Evolutionary conservation across 352 stramenopile species (phyloP).

Genomic region (Globisporangium nagaii): DNA sequence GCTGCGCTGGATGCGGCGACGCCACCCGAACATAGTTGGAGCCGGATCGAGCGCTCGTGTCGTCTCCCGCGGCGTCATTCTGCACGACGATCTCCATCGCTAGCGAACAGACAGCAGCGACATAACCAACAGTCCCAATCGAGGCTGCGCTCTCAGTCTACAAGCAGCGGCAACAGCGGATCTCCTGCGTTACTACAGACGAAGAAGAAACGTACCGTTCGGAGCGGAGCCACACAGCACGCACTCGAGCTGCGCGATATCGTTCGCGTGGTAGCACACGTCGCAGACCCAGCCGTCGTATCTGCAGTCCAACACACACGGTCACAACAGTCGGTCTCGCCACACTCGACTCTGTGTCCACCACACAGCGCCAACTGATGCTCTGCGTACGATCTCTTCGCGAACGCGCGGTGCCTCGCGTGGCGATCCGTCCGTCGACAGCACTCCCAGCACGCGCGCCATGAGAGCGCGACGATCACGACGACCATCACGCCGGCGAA

Average conservation of each 20-base stretch:
- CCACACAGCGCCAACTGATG: neutral
- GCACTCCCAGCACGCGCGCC: conserved; percentile 46
- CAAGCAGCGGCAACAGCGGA: no score
- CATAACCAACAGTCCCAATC: no score
- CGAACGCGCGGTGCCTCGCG: conserved; percentile 39
- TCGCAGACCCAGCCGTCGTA: conserved; percentile 40
- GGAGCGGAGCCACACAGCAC: conserved; percentile 42
- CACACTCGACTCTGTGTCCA: neutral
- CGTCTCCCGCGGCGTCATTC: neutral
- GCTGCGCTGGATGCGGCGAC: conserved; percentile 18
- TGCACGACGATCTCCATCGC: conserved; percentile 3
- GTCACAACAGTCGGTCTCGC: neutral
- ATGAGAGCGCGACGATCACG: conserved; percentile 37
- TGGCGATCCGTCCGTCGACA: conserved; percentile 29
- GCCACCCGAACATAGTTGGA: conserved; percentile 29
- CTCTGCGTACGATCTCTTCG: conserved; percentile 38
- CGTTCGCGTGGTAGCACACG: conserved; percentile 56
- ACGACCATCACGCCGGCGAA: conserved; percentile 27
- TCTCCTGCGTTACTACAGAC: neutral
- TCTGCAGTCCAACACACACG: conserved; percentile 14
- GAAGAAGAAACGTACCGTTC: conserved; percentile 20
- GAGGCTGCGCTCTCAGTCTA: neutral
- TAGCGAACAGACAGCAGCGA: neutral
- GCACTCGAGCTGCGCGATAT: conserved; percentile 35
- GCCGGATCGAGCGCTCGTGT: conserved; percentile 8